Base-by-base conservation (phyloP, 1,139 yeast genomes). In the Taphrina pruni region DNA sequence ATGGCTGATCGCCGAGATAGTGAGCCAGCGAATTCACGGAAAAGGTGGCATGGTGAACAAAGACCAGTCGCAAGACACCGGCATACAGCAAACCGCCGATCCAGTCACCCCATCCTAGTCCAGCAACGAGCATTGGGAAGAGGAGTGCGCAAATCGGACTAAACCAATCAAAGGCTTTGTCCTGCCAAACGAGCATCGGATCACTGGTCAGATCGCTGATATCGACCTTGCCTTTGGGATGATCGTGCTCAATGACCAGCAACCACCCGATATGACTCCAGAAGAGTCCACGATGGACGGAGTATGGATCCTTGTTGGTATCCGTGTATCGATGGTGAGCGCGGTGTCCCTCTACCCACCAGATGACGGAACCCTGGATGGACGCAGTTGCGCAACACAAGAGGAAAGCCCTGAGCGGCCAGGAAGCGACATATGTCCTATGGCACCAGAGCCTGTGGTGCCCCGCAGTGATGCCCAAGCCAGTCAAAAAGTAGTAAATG, bases 271-370 rank as follows among this genome's bases (percentile, higher is more conserved):
- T 83, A 83, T 94, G 99, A 52, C 96, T 87, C 81, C 84, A 93
- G 94, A 96, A 90, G 81, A 94, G 89, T 38, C 99, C 99, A 75
- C 86, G 86, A 82, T 96, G 88, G 65, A 98, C 99, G 77, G 92
- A 97, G 80, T 94, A 95, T 68, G 99, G 99, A 79, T 94, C 99
- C 84, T 97, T 89, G 73, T 87, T 84, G 62, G 99, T 94, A 81
- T 94, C 99, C n/a, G 98, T 94, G 83, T 89, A 94, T 80, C 99
- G 86, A 83, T 94, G 99, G 81, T 94, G 99, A 73, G 95, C 86
- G 83, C 99, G 88, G 82, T 94, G 99, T 69, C 95, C 89, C 79
- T 93, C 97, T 69, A 94, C 88, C 99, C 99, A 94, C 99, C 99
- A 95, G 81, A 94, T 93, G 79, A 93, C 88, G 61, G 97, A 92